phyloP scores from a whole-genome alignment of 306 rosid genomes.

The Abrus precatorius region DNA sequence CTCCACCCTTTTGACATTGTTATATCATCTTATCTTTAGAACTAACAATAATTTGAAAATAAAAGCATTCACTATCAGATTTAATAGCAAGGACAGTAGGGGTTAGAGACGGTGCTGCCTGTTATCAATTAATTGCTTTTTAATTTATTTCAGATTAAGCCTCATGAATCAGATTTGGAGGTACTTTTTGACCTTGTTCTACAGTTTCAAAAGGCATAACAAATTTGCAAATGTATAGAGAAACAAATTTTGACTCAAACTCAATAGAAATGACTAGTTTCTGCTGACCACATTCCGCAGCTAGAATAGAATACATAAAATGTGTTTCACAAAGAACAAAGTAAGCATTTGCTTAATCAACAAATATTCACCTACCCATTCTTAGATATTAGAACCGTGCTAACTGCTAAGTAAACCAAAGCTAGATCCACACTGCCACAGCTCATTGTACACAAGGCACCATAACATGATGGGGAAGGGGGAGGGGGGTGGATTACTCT shows the following conservation, averaged over 20 bases:
- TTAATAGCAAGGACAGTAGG: neutral
- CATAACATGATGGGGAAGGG: neutral
- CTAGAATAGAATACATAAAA: constrained; percentile 15
- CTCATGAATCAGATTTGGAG: neutral
- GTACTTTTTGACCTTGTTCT: neutral
- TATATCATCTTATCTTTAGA: neutral
- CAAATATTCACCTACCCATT: neutral
- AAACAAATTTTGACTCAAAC: neutral
- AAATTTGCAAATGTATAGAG: neutral
- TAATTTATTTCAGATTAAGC: neutral
- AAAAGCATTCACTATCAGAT: neutral
- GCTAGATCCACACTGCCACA: neutral
- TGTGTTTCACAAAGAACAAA: constrained; percentile 9
- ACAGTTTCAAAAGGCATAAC: neutral
- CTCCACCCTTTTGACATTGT: neutral
- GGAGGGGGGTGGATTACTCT: neutral
- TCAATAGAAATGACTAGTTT: neutral
- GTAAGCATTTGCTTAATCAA: constrained; percentile 2
- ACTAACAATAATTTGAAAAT: neutral
- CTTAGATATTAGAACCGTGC: neutral
- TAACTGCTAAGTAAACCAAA: neutral
- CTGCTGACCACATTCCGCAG: neutral
- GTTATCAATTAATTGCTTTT: neutral
- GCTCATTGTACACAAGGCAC: neutral
- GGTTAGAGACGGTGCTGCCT: neutral